These are phyloP conservation scores for Globisporangium polare DNA, from an alignment of 352 stramenopile genomes.

Conservation along the genomic window DNA sequence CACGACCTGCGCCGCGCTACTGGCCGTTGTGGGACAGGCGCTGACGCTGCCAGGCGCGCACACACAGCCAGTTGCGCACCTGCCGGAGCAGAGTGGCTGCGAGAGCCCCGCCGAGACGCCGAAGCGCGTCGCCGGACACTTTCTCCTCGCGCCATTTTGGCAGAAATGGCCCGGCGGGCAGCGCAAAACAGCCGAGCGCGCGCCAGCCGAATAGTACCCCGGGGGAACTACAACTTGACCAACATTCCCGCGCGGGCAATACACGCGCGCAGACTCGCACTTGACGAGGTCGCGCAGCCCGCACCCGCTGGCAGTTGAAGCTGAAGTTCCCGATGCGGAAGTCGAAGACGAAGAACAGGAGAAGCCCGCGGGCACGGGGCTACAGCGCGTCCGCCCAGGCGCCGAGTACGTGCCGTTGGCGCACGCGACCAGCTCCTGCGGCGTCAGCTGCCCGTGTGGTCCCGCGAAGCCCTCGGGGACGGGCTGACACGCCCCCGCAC, in stretches of 20 bases:
- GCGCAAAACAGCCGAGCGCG: constrained; percentile 30
- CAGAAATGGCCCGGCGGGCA: constrained; percentile 56
- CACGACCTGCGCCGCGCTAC: constrained; percentile 19
- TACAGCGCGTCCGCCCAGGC: constrained; percentile 39
- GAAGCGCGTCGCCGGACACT: constrained; percentile 45
- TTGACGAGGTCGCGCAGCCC: constrained; percentile 31
- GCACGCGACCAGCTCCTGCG: constrained; percentile 31
- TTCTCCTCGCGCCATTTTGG: constrained; percentile 27
- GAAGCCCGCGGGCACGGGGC: constrained; percentile 33
- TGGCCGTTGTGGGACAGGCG: constrained; percentile 31
- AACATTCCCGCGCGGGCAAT: constrained; percentile 42
- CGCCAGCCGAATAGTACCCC: constrained; percentile 43
- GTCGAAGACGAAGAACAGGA: constrained; percentile 26
- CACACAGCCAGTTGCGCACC: constrained; percentile 40
- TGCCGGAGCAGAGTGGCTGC: constrained; percentile 38
- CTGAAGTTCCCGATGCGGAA: background rate
- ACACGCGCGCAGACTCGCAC: constrained; percentile 35
- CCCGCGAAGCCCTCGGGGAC: constrained; percentile 40
- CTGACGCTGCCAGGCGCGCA: constrained; percentile 47
- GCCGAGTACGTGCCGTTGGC: constrained; percentile 54
- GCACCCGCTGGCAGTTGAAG: constrained; percentile 17
- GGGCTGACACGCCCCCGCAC: constrained; percentile 29
- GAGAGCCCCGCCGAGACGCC: constrained; percentile 31
- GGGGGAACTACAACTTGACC: constrained; percentile 29
- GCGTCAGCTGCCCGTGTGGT: constrained; percentile 24